Evolutionary conservation across 78 protist genomes (phyloP).

Genomic region (slime mould (Dictyostelium discoideum)): dicty_2.7 NC_007088.5:7291001-7291500

Average conservation of each 20-base stretch:
- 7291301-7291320: no score
- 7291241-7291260: background rate
- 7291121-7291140: constrained; percentile 2
- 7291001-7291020: background rate
- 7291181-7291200: background rate
- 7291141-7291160: background rate
- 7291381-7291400: no score
- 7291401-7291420: no score
- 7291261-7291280: no score
- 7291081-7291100: background rate
- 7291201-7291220: background rate
- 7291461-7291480: no score
- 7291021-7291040: background rate
- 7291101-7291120: background rate
- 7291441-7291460: no score
- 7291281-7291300: background rate
- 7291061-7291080: background rate
- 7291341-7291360: no score
- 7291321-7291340: no score
- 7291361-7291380: no score
- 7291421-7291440: no score
- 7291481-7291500: no score
- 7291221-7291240: background rate
- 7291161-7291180: constrained; percentile 26
- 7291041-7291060: constrained; percentile 3